A percentile compares a stretch with the other conserved stretches of the same genome.
These are phyloP conservation scores for Termitomyces titanicus DNA, from an alignment of 768 basidiomycete genomes.

Conservation along the genomic window DNA sequence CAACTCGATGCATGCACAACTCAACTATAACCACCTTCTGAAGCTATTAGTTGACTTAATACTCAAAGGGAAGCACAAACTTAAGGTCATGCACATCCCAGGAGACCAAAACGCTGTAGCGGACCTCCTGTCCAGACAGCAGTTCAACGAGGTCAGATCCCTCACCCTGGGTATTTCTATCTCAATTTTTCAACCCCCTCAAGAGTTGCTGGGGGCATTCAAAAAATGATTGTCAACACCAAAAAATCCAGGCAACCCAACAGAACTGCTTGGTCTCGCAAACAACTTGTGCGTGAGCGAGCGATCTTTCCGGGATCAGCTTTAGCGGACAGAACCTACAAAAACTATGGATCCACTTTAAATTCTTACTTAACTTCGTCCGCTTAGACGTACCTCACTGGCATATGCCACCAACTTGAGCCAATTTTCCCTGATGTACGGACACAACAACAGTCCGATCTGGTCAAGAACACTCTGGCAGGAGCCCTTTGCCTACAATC, in stretches of 20 bases:
- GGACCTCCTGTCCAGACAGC: slow-evolving; percentile 14
- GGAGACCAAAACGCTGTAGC: slow-evolving; percentile 16
- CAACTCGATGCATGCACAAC: slow-evolving; percentile 12
- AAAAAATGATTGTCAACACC: slow-evolving; percentile 13
- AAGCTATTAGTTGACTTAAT: slow-evolving; percentile 16
- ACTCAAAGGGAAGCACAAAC: neutral
- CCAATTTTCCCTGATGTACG: slow-evolving; percentile 25
- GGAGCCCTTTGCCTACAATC: slow-evolving; percentile 18
- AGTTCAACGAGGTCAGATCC: neutral
- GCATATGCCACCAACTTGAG: slow-evolving; percentile 32
- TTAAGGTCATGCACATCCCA: slow-evolving; percentile 2
- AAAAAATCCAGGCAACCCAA: slow-evolving; percentile 25
- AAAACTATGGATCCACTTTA: slow-evolving; percentile 24
- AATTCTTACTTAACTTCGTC: slow-evolving; percentile 34
- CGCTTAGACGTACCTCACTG: slow-evolving; percentile 29
- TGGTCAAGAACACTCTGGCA: slow-evolving; percentile 22
- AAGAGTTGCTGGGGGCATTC: slow-evolving; percentile 22
- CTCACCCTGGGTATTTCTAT: neutral
- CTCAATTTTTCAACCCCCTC: slow-evolving; percentile 18
- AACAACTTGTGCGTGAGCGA: slow-evolving; percentile 26
- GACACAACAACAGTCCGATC: neutral
- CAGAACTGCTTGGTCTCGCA: slow-evolving; percentile 28
- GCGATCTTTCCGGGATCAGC: slow-evolving; percentile 19
- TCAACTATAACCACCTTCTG: slow-evolving; percentile 17
- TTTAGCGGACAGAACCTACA: slow-evolving; percentile 15